phyloP scores from a whole-genome alignment of 192 early-diverging fungal species.

The Cetraspora pellucida region DNA sequence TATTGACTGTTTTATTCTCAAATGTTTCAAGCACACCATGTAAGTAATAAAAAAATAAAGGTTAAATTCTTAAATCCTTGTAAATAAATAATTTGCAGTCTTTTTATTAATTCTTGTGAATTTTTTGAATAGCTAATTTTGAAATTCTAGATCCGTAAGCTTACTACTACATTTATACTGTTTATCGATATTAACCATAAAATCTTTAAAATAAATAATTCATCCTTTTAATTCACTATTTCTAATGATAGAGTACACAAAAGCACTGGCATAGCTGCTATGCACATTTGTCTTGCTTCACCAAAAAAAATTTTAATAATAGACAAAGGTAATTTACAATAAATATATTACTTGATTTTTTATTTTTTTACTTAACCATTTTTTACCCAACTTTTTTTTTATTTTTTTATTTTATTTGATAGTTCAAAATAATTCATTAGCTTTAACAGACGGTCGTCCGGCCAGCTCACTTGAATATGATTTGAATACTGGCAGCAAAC shows the following conservation, averaged over 20 bases:
- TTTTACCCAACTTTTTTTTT: background rate
- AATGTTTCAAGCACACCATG: too few species aligned
- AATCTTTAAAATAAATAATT: too few species aligned
- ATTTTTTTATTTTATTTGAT: background rate
- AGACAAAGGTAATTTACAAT: slow-evolving; percentile 52
- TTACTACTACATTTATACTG: too few species aligned
- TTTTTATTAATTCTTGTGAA: too few species aligned
- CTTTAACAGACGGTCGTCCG: slow-evolving; percentile 43
- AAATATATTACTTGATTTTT: background rate
- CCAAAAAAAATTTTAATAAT: slow-evolving; percentile 57
- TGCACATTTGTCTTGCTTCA: slow-evolving; percentile 48
- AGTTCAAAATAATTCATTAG: slow-evolving; percentile 50
- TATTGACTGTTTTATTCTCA: too few species aligned
- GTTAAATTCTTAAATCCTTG: too few species aligned
- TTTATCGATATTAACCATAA: too few species aligned
- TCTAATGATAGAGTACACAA: background rate
- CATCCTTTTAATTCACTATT: too few species aligned
- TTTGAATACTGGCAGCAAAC: slow-evolving; percentile 45
- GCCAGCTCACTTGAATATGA: slow-evolving; percentile 54
- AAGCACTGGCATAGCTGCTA: slow-evolving; percentile 38
- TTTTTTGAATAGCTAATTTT: too few species aligned
- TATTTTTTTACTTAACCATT: background rate
- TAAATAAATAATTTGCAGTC: too few species aligned
- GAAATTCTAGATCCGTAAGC: too few species aligned
- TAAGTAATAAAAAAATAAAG: too few species aligned